These are phyloP conservation scores for Clonostachys rosea DNA, from an alignment of 2,329 filamentous ascomycete genomes.

Conservation along the genomic window DNA sequence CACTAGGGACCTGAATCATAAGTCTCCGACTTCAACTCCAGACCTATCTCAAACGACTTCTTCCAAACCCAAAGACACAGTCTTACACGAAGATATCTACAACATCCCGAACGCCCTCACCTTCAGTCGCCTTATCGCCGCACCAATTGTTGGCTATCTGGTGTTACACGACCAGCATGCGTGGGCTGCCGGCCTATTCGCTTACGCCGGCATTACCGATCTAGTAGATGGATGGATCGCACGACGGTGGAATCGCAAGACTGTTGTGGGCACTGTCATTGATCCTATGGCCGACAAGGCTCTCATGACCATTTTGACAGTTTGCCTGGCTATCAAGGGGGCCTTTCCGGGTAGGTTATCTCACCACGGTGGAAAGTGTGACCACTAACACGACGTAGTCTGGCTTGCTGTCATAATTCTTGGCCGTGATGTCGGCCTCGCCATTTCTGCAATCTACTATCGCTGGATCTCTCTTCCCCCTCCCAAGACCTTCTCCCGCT, in stretches of 20 bases:
- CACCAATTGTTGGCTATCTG: slow-evolving; percentile 83
- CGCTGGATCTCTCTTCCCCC: slow-evolving; percentile 91
- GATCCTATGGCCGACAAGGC: slow-evolving; percentile 97
- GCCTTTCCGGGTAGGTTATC: slow-evolving; percentile 66
- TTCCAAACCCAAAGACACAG: background rate
- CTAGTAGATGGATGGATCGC: slow-evolving; percentile 93
- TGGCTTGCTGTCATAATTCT: slow-evolving; percentile 90
- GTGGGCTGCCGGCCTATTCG: slow-evolving; percentile 79
- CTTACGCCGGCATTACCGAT: slow-evolving; percentile 88
- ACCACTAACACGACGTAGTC: slow-evolving; percentile 37
- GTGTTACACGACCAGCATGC: slow-evolving; percentile 78
- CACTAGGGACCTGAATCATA: background rate
- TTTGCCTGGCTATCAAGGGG: slow-evolving; percentile 79
- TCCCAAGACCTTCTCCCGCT: slow-evolving; percentile 86
- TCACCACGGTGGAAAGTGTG: background rate
- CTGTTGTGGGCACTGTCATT: slow-evolving; percentile 90
- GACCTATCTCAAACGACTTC: background rate
- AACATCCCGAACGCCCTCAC: slow-evolving; percentile 94
- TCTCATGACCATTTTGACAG: slow-evolving; percentile 89
- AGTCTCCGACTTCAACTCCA: background rate
- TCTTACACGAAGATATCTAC: slow-evolving; percentile 82
- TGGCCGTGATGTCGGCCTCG: slow-evolving; percentile 80
- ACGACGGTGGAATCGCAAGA: slow-evolving; percentile 79
- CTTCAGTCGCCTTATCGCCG: slow-evolving; percentile 75
- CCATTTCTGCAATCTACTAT: slow-evolving; percentile 86